Percentiles rank a stretch among this genome's conserved stretches.
These are phyloP conservation scores for Chloris gayana DNA, from an alignment of 176 grass and related monocot species.

Conservation along the genomic window DNA sequence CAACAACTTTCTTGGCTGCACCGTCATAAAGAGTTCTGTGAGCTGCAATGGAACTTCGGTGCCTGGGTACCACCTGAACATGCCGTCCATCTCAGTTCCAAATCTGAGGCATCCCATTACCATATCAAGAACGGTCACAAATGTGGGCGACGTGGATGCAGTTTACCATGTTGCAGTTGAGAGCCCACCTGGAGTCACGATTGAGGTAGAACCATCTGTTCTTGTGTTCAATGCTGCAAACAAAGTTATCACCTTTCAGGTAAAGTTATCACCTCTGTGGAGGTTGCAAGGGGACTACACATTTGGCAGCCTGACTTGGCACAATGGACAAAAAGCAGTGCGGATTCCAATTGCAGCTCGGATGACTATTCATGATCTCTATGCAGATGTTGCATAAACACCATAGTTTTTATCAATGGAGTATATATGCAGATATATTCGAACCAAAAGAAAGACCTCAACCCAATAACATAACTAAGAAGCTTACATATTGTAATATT, in stretches of 20 bases:
- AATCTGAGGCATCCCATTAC: slow-evolving; percentile 9
- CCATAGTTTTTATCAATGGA: no score
- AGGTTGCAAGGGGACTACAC: slow-evolving; percentile 41
- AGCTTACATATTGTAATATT: no score
- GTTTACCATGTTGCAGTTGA: slow-evolving; percentile 6
- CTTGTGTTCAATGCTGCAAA: slow-evolving; percentile 21
- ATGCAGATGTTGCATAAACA: slow-evolving; percentile 23
- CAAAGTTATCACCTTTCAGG: slow-evolving; percentile 24
- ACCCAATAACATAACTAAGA: no score
- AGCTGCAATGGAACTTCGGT: not conserved
- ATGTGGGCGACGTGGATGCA: slow-evolving; percentile 23
- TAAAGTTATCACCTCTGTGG: slow-evolving; percentile 37
- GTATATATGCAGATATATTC: no score
- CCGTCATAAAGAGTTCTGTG: not conserved
- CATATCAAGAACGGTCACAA: slow-evolving; percentile 28
- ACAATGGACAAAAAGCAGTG: not conserved
- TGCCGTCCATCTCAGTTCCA: slow-evolving; percentile 32
- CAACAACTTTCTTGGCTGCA: slow-evolving; percentile 35
- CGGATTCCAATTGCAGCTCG: slow-evolving; percentile 28
- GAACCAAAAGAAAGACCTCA: no score
- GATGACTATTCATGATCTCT: slow-evolving; percentile 18
- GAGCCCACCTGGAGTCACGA: slow-evolving; percentile 32
- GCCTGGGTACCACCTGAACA: slow-evolving; percentile 26
- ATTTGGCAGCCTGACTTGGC: slow-evolving; percentile 46
- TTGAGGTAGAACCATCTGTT: slow-evolving; percentile 34